Evolutionary conservation across 2,329 filamentous ascomycete species (phyloP).

Genomic region (Botrytis fragariae): DNA sequence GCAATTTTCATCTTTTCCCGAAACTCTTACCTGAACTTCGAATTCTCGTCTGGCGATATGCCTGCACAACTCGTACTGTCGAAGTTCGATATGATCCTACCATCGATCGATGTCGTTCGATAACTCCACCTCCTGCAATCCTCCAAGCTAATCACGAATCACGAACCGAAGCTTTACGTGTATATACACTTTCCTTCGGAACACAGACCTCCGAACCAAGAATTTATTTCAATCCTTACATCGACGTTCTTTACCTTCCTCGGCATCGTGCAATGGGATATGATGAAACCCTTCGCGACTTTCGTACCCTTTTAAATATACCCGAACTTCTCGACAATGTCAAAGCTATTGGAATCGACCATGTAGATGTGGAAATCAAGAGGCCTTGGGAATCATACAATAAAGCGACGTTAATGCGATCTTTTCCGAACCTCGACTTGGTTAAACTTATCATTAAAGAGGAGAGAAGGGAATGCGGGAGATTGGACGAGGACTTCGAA

Average conservation of each 20-base stretch:
- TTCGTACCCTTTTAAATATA: slow-evolving; percentile 40
- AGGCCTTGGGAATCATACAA: slow-evolving; percentile 52
- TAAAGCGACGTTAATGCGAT: slow-evolving; percentile 47
- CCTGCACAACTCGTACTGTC: slow-evolving; percentile 31
- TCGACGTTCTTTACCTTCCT: slow-evolving; percentile 36
- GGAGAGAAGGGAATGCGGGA: background rate
- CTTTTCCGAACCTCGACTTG: slow-evolving; percentile 40
- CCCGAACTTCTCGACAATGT: slow-evolving; percentile 39
- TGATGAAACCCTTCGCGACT: slow-evolving; percentile 42
- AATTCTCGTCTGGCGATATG: slow-evolving; percentile 33
- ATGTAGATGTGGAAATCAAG: slow-evolving; percentile 45
- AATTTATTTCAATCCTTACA: slow-evolving; percentile 36
- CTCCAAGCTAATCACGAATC: slow-evolving; percentile 46
- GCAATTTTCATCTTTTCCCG: slow-evolving; percentile 32
- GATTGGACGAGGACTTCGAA: slow-evolving; percentile 23
- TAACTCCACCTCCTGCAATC: slow-evolving; percentile 42
- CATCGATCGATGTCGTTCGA: slow-evolving; percentile 38
- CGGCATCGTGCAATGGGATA: slow-evolving; percentile 40
- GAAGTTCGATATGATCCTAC: slow-evolving; percentile 39
- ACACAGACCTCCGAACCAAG: slow-evolving; percentile 36
- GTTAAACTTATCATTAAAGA: slow-evolving; percentile 30
- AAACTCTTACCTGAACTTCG: slow-evolving; percentile 35
- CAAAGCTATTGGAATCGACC: slow-evolving; percentile 46
- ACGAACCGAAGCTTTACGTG: slow-evolving; percentile 42
- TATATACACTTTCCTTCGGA: slow-evolving; percentile 41